A percentile compares a stretch with the other conserved stretches of the same genome.
These are phyloP conservation scores for Poronia punctata DNA, from an alignment of 495 filamentous ascomycete species.

Conservation along the genomic window DNA sequence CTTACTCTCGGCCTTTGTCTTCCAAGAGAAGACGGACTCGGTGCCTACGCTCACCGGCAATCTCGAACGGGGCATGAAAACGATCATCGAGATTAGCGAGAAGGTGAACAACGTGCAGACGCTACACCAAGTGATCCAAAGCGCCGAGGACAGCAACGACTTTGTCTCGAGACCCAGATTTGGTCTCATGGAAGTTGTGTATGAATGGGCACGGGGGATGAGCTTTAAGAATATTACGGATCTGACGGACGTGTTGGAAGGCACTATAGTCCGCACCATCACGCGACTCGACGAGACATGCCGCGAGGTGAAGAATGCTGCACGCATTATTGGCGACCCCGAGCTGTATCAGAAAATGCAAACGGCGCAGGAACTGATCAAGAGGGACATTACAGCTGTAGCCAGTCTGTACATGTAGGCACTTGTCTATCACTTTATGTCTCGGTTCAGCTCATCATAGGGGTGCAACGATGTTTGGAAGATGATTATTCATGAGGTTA, in stretches of 20 bases:
- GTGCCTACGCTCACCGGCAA: slow-evolving; percentile 76
- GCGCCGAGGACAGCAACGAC: slow-evolving; percentile 82
- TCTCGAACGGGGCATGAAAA: slow-evolving; percentile 76
- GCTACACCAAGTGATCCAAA: slow-evolving; percentile 82
- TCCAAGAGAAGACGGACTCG: slow-evolving; percentile 90
- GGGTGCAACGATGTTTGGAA: too few relatives aligned
- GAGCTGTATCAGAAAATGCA: slow-evolving; percentile 93
- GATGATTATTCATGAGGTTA: too few relatives aligned
- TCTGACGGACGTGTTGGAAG: slow-evolving; percentile 92
- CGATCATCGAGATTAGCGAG: slow-evolving; percentile 80
- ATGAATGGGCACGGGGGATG: slow-evolving; percentile 97
- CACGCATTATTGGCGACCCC: slow-evolving; percentile 93
- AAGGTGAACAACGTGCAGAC: slow-evolving; percentile 85
- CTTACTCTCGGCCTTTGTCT: slow-evolving; percentile 91
- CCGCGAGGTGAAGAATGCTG: slow-evolving; percentile 94
- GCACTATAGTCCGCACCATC: slow-evolving; percentile 90
- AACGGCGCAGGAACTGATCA: slow-evolving; percentile 91
- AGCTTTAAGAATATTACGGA: slow-evolving; percentile 97
- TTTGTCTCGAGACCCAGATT: slow-evolving; percentile 83
- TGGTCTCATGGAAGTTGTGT: slow-evolving; percentile 92
- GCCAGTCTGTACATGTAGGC: slow-evolving; percentile 72
- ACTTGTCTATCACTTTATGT: too few relatives aligned
- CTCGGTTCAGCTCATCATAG: too few relatives aligned
- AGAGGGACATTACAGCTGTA: slow-evolving; percentile 87
- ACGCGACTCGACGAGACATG: slow-evolving; percentile 92